Percentiles rank a stretch among this genome's conserved stretches.
These are phyloP conservation scores for Cucurbita maxima DNA, from an alignment of 306 rosid species.

Conservation along the genomic window DNA sequence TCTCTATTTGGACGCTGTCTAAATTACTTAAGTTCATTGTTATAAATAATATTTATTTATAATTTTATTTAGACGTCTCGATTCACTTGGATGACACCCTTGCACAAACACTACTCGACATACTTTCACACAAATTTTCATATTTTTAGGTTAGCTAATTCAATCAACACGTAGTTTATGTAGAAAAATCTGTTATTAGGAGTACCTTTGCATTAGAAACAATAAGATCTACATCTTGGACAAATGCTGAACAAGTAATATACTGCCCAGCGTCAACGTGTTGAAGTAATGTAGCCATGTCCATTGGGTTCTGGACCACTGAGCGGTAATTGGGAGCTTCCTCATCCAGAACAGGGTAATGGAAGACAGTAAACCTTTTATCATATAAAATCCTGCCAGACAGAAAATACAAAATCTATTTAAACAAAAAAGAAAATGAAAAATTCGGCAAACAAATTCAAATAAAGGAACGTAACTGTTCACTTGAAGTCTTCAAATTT, in stretches of 20 bases:
- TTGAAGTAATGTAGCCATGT: conserved; percentile 70
- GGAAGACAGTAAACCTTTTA: conserved; percentile 85
- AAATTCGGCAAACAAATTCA: too few relatives aligned
- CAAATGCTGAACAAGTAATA: conserved; percentile 52
- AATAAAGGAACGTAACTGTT: too few relatives aligned
- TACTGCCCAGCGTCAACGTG: conserved; percentile 85
- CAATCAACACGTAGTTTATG: not conserved
- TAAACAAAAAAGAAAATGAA: not conserved
- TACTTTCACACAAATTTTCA: not conserved
- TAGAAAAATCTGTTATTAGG: not conserved
- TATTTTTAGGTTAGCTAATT: not conserved
- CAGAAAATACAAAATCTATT: not conserved
- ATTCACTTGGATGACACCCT: not conserved
- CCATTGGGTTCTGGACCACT: conserved; percentile 89
- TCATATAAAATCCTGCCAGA: conserved; percentile 73
- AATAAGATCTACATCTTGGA: conserved; percentile 80
- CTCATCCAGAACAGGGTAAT: conserved; percentile 84
- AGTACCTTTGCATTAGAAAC: conserved; percentile 84
- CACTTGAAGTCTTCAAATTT: too few relatives aligned
- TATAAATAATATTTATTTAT: too few relatives aligned
- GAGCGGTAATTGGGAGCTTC: conserved; percentile 94
- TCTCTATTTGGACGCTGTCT: not conserved
- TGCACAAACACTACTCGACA: not conserved
- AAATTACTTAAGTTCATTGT: not conserved
- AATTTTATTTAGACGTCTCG: not conserved